Percentiles rank a stretch among this genome's conserved stretches.
phyloP scores from a whole-genome alignment of 345 rosid genomes.

The Euphorbia peplus region DNA sequence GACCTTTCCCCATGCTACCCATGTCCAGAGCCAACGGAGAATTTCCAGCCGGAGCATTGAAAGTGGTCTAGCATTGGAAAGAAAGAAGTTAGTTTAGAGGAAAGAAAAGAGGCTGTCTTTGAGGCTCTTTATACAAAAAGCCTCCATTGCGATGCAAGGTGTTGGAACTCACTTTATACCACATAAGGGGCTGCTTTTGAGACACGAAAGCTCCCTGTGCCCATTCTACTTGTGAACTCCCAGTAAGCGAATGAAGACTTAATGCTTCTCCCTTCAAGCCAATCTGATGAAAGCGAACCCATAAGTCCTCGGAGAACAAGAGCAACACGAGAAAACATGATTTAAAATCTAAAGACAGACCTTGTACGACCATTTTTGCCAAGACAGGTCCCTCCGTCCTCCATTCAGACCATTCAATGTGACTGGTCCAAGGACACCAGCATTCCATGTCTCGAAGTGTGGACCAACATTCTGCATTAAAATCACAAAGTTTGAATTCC shows the following conservation, averaged over 20 bases:
- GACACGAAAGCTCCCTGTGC: constrained; percentile 71
- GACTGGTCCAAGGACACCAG: constrained; percentile 95
- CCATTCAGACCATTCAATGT: constrained; percentile 65
- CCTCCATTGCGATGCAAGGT: constrained; percentile 4
- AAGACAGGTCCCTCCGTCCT: constrained; percentile 80
- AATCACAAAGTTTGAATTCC: constrained; percentile 17
- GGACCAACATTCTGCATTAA: constrained; percentile 86
- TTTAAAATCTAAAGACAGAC: constrained; percentile 33
- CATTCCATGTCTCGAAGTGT: constrained; percentile 96
- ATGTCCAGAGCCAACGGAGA: constrained; percentile 86
- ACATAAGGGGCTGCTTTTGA: constrained; percentile 77
- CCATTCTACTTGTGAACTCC: constrained; percentile 92
- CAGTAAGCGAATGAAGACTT: constrained; percentile 84
- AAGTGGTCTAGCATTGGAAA: constrained; percentile 55
- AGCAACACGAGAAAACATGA: background rate
- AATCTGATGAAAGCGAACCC: constrained; percentile 42
- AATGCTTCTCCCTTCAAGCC: constrained; percentile 94
- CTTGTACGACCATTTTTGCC: constrained; percentile 99
- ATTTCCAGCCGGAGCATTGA: constrained; percentile 83
- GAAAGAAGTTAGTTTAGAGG: constrained; percentile 16
- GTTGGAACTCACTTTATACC: constrained; percentile 85
- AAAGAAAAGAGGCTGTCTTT: no score
- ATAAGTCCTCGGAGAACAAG: constrained; percentile 5
- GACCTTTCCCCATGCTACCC: constrained; percentile 98
- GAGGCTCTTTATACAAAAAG: background rate